These are phyloP conservation scores for Spencermartinsiella ligniputridi DNA, from an alignment of 1,139 yeast genomes.

Conservation along the genomic window DNA sequence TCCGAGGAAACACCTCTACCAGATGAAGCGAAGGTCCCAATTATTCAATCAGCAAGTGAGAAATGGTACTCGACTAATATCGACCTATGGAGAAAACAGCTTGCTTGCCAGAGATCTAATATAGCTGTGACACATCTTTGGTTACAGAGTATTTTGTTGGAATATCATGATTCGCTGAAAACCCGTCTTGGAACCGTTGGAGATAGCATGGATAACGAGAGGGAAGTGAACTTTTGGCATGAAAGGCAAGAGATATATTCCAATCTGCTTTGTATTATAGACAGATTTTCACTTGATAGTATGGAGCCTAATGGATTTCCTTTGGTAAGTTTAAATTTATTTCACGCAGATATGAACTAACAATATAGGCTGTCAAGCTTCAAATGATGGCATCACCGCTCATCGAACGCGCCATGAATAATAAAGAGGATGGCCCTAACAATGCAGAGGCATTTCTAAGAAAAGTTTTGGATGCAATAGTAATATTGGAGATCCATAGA, in stretches of 20 bases:
- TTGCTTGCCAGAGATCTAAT: conserved; percentile 12
- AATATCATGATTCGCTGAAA: conserved; percentile 4
- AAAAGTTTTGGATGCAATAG: conserved; percentile 10
- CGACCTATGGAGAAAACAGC: conserved; percentile 6
- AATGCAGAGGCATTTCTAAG: conserved; percentile 9
- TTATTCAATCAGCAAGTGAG: conserved; percentile 1
- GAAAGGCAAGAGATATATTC: conserved; percentile 9
- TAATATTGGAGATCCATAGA: conserved; percentile 8
- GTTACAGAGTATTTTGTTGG: conserved; percentile 11
- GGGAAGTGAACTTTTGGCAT: conserved; percentile 9
- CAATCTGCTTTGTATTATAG: conserved; percentile 5
- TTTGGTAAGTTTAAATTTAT: too few relatives aligned
- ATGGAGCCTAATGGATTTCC: conserved; percentile 13
- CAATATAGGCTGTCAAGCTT: conserved; percentile 9
- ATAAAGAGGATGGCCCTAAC: conserved; percentile 6
- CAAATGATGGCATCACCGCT: conserved; percentile 11
- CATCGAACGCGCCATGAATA: conserved; percentile 8
- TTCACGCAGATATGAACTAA: too few relatives aligned
- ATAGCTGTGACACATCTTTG: conserved; percentile 11
- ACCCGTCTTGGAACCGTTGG: neutral
- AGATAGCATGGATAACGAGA: neutral
- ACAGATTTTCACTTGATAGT: conserved; percentile 10
- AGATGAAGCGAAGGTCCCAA: neutral
- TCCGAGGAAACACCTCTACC: neutral
- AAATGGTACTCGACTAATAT: conserved; percentile 6